phyloP scores from a whole-genome alignment of 1,284 basidiomycete genomes.

The Pseudozyma thailandica region DNA sequence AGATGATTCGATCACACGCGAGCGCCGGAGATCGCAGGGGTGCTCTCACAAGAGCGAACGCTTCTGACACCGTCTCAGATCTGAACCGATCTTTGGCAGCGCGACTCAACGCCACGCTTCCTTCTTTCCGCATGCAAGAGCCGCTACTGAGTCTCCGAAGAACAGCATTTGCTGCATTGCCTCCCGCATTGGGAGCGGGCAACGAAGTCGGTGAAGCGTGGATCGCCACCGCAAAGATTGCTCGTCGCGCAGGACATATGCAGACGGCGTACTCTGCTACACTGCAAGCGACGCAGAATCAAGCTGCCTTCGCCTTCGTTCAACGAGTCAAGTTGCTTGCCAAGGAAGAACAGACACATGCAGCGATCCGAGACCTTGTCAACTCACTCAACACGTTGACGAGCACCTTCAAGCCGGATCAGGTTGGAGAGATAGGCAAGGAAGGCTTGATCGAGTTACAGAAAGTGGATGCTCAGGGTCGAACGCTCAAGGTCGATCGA shows the following conservation, averaged over 20 bases:
- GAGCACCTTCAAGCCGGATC: constrained; percentile 34
- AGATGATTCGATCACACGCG: constrained; percentile 72
- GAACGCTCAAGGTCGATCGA: constrained; percentile 27
- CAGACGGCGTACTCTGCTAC: constrained; percentile 98
- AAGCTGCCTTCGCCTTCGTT: constrained; percentile 83
- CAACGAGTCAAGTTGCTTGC: constrained; percentile 90
- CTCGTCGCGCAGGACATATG: constrained; percentile 91
- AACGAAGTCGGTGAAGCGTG: constrained; percentile 73
- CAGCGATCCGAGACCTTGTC: constrained; percentile 88
- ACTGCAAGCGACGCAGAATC: constrained; percentile 84
- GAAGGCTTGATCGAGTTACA: constrained; percentile 33
- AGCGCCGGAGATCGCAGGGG: constrained; percentile 20
- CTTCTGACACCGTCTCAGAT: constrained; percentile 39
- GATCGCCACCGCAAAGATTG: constrained; percentile 93
- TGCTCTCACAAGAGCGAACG: constrained; percentile 69
- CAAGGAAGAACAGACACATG: constrained; percentile 81
- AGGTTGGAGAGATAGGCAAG: constrained; percentile 16
- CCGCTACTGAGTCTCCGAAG: constrained; percentile 89
- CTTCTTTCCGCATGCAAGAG: constrained; percentile 91
- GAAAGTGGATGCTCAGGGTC: constrained; percentile 24
- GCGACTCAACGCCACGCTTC: constrained; percentile 82
- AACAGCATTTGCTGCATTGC: constrained; percentile 76
- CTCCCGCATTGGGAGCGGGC: constrained; percentile 6
- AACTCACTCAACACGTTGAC: constrained; percentile 73
- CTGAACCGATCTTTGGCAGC: constrained; percentile 70